These are phyloP conservation scores for Fusarium goolgardi DNA, from an alignment of 2,329 filamentous ascomycete species.

Conservation along the genomic window DNA sequence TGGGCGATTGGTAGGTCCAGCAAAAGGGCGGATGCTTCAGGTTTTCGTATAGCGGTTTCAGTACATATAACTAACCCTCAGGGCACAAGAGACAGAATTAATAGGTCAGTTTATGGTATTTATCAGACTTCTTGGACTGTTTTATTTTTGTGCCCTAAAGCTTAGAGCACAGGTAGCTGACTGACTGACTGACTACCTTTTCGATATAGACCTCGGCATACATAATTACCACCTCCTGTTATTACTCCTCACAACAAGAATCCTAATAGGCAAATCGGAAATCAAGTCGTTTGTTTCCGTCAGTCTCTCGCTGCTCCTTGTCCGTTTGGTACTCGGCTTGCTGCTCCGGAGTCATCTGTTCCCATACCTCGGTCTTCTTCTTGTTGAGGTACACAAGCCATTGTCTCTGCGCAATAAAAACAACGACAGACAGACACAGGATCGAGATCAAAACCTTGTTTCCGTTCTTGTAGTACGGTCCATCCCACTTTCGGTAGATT, in stretches of 20 bases:
- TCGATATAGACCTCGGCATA: neutral
- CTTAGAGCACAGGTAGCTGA: neutral
- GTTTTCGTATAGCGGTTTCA: neutral
- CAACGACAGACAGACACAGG: conserved; percentile 59
- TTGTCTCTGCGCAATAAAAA: conserved; percentile 63
- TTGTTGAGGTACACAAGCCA: conserved; percentile 60
- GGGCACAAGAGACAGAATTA: neutral
- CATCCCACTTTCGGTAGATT: conserved; percentile 64
- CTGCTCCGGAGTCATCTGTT: conserved; percentile 58
- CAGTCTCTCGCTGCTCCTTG: conserved; percentile 56
- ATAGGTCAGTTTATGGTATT: neutral
- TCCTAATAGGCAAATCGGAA: conserved; percentile 61
- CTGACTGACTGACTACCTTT: neutral
- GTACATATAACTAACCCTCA: neutral
- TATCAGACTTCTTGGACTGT: neutral
- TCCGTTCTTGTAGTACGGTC: conserved; percentile 67
- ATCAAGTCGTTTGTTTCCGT: conserved; percentile 63
- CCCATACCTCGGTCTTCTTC: conserved; percentile 61
- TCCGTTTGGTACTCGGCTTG: conserved; percentile 59
- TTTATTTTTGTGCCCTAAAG: neutral
- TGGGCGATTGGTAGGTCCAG: neutral
- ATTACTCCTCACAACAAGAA: neutral
- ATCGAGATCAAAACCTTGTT: conserved; percentile 68
- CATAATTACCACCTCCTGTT: neutral
- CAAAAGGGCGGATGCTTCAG: neutral